These are phyloP conservation scores for Cladosporium sp. DNA, from an alignment of 2,329 filamentous ascomycete species.

Conservation along the genomic window DNA sequence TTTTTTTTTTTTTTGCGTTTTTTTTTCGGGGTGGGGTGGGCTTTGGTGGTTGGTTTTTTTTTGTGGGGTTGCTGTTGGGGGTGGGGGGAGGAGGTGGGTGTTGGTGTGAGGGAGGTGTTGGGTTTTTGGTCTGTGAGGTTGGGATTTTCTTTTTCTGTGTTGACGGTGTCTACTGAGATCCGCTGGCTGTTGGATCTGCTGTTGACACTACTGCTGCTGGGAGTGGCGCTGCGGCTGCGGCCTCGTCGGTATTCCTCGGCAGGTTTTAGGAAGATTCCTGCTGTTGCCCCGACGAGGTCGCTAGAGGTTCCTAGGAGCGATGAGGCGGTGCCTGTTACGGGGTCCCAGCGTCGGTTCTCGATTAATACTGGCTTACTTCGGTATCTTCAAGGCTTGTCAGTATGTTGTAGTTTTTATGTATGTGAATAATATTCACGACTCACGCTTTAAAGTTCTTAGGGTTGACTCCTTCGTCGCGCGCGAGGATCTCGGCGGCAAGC, in stretches of 20 bases:
- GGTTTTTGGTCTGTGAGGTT: background rate
- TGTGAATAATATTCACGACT: background rate
- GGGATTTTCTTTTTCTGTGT: background rate
- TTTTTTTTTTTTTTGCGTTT: constrained; percentile 35
- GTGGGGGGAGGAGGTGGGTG: background rate
- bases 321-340: constrained; percentile 1
- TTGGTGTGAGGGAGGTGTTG: background rate
- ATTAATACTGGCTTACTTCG: constrained; percentile 9
- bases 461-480: constrained; percentile 7
- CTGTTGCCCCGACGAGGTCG: background rate
- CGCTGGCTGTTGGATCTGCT: background rate
- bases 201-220: background rate
- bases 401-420: background rate
- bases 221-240: constrained; percentile 1
- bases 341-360: constrained; percentile 14
- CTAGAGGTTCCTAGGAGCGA: background rate
- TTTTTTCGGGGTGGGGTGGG: too few species aligned
- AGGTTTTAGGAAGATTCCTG: constrained; percentile 7
- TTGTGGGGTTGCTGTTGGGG: constrained; percentile 12
- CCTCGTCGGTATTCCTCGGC: constrained; percentile 10
- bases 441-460: constrained; percentile 10
- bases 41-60: too few species aligned
- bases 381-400: background rate
- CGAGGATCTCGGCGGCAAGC: constrained; percentile 6
- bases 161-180: background rate